A percentile compares a stretch with the other conserved stretches of the same genome.
These are phyloP conservation scores for Lichtheimia corymbifera DNA, from an alignment of 371 early-diverging fungal genomes.

Conservation along the genomic window DNA sequence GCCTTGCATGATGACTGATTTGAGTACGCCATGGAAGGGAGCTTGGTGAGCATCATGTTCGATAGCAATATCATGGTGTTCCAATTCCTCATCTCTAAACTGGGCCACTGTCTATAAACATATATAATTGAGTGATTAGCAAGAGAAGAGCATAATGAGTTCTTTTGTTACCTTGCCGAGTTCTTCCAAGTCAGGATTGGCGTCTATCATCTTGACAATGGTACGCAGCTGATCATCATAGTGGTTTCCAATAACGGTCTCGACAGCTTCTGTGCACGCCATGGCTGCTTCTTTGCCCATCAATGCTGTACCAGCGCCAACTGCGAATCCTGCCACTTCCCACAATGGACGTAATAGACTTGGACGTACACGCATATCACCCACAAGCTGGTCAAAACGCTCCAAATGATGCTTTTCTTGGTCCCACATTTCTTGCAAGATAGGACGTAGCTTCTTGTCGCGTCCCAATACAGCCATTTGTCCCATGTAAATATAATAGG, in stretches of 20 bases:
- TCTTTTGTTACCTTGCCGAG: slow-evolving; percentile 53
- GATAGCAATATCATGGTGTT: slow-evolving; percentile 91
- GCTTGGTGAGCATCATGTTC: slow-evolving; percentile 87
- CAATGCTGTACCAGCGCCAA: slow-evolving; percentile 88
- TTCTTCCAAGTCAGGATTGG: slow-evolving; percentile 51
- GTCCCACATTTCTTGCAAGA: slow-evolving; percentile 93
- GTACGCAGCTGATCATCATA: slow-evolving; percentile 92
- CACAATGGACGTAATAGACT: slow-evolving; percentile 85
- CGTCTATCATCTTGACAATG: slow-evolving; percentile 58
- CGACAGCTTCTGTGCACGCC: slow-evolving; percentile 98
- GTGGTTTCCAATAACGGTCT: slow-evolving; percentile 95
- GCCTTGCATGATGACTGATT: slow-evolving; percentile 76
- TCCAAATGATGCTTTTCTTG: slow-evolving; percentile 88
- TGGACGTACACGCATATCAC: slow-evolving; percentile 81
- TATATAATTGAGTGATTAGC: background rate
- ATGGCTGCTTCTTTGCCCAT: slow-evolving; percentile 95
- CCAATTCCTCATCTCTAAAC: slow-evolving; percentile 95
- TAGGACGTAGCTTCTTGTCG: slow-evolving; percentile 67
- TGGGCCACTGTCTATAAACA: slow-evolving; percentile 58
- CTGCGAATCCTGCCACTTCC: slow-evolving; percentile 83
- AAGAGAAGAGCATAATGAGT: background rate
- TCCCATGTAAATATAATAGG: slow-evolving; percentile 93
- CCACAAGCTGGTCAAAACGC: slow-evolving; percentile 77
- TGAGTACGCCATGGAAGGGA: slow-evolving; percentile 72
- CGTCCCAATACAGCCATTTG: slow-evolving; percentile 84